Conservation (phyloP, 75 land plant species). For the Picea sitchensis region DNA sequence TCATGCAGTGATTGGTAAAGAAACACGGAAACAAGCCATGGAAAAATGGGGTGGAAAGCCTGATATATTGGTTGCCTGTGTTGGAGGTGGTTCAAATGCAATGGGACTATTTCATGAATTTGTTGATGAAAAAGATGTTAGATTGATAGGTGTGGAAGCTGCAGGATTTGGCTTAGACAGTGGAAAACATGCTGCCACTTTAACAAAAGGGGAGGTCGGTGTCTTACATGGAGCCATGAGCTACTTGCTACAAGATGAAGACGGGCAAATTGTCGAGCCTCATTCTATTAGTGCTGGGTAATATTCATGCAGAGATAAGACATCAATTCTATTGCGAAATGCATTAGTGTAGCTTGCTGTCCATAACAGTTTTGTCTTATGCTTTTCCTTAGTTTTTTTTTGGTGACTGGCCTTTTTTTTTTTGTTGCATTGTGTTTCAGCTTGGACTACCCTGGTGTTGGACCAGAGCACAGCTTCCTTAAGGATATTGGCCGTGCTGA, state of each 20-base stretch:
- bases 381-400: not conserved
- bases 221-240: constrained; percentile 85
- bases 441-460: constrained; percentile 91
- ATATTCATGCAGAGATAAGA: not conserved
- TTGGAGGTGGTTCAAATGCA: constrained; percentile 96
- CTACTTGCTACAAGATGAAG: constrained; percentile 84
- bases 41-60: constrained; percentile 98
- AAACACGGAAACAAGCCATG: constrained; percentile 82
- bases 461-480: constrained; percentile 89
- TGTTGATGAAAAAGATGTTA: constrained; percentile 20
- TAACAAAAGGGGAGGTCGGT: constrained; percentile 20
- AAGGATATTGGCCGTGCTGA: constrained; percentile 91
- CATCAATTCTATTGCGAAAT: constrained; percentile 9
- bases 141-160: constrained; percentile 19
- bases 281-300: constrained; percentile 93
- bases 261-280: constrained; percentile 79
- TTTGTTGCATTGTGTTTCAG: constrained; percentile 22
- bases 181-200: constrained; percentile 21
- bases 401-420: not conserved
- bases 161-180: constrained; percentile 12
- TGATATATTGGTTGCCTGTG: constrained; percentile 88
- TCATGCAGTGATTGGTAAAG: constrained; percentile 88
- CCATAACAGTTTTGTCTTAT: constrained; percentile 6
- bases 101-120: constrained; percentile 31
- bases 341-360: constrained; percentile 1